These are phyloP conservation scores for Fistulinella cinereoalba DNA, from an alignment of 1,284 basidiomycete genomes.

Conservation along the genomic window DNA sequence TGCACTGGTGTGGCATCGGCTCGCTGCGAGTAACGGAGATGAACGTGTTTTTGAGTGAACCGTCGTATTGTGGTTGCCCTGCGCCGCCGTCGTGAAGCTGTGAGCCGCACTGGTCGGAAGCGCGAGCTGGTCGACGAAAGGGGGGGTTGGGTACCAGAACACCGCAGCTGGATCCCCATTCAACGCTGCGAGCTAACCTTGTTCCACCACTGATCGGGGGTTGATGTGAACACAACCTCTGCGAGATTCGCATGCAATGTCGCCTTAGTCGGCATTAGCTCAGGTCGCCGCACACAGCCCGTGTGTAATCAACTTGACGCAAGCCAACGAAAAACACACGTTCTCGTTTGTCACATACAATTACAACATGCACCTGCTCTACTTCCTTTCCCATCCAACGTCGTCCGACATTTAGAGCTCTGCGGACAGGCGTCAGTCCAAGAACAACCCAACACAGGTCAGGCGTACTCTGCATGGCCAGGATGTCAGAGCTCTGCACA, in stretches of 20 bases:
- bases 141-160: slow-evolving; percentile 10
- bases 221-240: slow-evolving; percentile 6
- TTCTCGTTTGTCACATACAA: not conserved
- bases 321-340: not conserved
- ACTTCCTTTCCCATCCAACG: slow-evolving; percentile 6
- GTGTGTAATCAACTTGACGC: not conserved
- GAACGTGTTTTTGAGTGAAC: slow-evolving; percentile 21
- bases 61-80: slow-evolving; percentile 13
- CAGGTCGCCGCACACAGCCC: slow-evolving; percentile 25
- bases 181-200: slow-evolving; percentile 33
- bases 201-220: slow-evolving; percentile 27
- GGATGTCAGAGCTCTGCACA: slow-evolving; percentile 92
- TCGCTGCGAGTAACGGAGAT: slow-evolving; percentile 26
- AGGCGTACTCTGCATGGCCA: slow-evolving; percentile 83
- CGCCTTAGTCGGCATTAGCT: slow-evolving; percentile 13
- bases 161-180: slow-evolving; percentile 20
- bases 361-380: slow-evolving; percentile 12
- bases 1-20: slow-evolving; percentile 8
- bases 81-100: slow-evolving; percentile 16
- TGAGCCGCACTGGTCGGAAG: slow-evolving; percentile 20
- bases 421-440: slow-evolving; percentile 12
- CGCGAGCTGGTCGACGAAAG: slow-evolving; percentile 4
- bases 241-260: slow-evolving; percentile 8
- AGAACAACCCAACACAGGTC: not conserved
- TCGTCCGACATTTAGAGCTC: slow-evolving; percentile 23